A percentile compares a stretch with the other conserved stretches of the same genome.
phyloP scores from a whole-genome alignment of 192 early-diverging fungal genomes.

The Rhizoclosmatium sp. region DNA sequence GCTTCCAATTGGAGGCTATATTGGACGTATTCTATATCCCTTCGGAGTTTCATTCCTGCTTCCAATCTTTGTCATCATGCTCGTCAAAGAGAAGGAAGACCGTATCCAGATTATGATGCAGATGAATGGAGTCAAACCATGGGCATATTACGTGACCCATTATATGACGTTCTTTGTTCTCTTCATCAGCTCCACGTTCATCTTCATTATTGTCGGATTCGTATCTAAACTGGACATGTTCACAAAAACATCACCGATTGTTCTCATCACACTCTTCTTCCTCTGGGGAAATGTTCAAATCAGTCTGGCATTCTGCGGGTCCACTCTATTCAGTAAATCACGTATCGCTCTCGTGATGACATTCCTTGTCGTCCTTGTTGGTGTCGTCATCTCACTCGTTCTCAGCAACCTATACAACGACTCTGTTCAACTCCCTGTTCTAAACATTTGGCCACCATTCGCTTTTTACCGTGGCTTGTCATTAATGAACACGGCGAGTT shows the following conservation, averaged over 20 bases:
- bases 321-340: conserved; percentile 66
- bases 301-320: conserved; percentile 68
- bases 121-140: conserved; percentile 75
- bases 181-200: conserved; percentile 59
- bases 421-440: conserved; percentile 52
- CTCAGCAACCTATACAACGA: conserved; percentile 50
- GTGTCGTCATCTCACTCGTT: conserved; percentile 66
- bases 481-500: conserved; percentile 61
- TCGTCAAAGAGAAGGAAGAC: conserved; percentile 78
- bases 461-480: conserved; percentile 74
- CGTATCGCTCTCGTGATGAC: conserved; percentile 59
- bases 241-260: conserved; percentile 50
- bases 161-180: conserved; percentile 72
- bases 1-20: conserved; percentile 60
- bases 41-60: conserved; percentile 76
- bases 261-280: conserved; percentile 67
- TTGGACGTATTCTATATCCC: conserved; percentile 75
- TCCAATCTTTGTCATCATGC: conserved; percentile 74
- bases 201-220: conserved; percentile 66
- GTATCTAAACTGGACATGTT: conserved; percentile 61
- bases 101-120: conserved; percentile 79
- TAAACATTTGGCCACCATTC: conserved; percentile 80
- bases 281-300: conserved; percentile 73
- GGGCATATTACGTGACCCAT: conserved; percentile 70
- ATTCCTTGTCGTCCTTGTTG: conserved; percentile 71